phyloP scores from a whole-genome alignment of 2,329 filamentous ascomycete species.

The Pseudogymnoascus sp. region DNA sequence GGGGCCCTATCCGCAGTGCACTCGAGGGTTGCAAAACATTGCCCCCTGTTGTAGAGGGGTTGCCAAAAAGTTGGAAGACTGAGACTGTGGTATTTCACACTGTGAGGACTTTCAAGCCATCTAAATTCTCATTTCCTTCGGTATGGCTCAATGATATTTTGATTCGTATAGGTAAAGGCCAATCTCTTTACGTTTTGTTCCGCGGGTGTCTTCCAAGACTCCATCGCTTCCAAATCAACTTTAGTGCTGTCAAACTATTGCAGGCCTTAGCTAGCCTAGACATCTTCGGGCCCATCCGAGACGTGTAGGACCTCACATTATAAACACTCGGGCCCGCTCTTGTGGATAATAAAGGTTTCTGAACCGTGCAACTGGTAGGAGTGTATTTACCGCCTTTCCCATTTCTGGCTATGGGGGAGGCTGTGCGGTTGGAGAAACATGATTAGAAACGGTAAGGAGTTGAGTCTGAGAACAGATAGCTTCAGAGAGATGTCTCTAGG shows the following conservation, averaged over 20 bases:
- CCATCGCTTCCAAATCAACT: not conserved
- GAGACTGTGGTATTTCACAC: not conserved
- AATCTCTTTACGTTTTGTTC: not conserved
- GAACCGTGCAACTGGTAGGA: not conserved
- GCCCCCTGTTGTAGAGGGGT: not conserved
- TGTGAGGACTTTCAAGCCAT: no score
- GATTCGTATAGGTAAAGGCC: no score
- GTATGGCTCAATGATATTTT: not conserved
- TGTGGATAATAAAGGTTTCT: not conserved
- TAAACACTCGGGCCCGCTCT: not conserved
- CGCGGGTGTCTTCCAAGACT: not conserved
- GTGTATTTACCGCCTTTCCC: not conserved
- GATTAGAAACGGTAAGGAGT: slow-evolving; percentile 6
- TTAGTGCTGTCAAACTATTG: not conserved
- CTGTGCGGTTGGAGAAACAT: slow-evolving; percentile 1
- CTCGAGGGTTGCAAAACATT: not conserved
- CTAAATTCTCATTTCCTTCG: not conserved
- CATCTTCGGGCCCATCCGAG: not conserved
- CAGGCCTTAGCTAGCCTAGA: not conserved
- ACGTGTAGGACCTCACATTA: not conserved
- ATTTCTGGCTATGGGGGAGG: not conserved
- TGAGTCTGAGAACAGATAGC: not conserved
- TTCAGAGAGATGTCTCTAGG: not conserved
- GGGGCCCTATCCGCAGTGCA: not conserved
- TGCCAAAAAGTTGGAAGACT: not conserved